Conservation (phyloP, 208 protist genomes). For the Crithidia brevicula region DNA sequence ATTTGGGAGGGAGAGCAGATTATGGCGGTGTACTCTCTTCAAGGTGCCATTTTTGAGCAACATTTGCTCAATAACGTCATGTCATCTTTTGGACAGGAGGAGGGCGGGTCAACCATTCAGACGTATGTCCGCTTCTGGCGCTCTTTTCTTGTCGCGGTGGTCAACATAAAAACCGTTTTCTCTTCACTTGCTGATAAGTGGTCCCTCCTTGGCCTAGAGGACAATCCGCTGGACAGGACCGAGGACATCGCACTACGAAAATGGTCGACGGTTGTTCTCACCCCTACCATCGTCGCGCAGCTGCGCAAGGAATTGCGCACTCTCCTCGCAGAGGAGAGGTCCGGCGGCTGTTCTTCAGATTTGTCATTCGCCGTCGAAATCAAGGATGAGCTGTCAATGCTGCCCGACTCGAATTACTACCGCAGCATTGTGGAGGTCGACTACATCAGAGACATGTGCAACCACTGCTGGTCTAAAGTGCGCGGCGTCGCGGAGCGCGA, state of each 20-base stretch:
- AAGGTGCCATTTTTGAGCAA: constrained; percentile 33
- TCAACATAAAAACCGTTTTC: constrained; percentile 55
- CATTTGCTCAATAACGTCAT: constrained; percentile 38
- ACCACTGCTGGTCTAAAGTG: constrained; percentile 28
- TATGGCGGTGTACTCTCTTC: constrained; percentile 34
- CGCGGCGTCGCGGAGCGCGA: constrained; percentile 6
- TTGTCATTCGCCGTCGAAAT: constrained; percentile 32
- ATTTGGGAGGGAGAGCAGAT: constrained; percentile 40
- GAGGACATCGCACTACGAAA: constrained; percentile 43
- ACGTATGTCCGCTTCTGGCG: constrained; percentile 46
- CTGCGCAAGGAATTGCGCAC: constrained; percentile 29
- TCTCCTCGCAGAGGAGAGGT: constrained; percentile 29
- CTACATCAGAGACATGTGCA: constrained; percentile 42
- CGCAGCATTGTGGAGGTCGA: constrained; percentile 34
- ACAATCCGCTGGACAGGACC: constrained; percentile 39
- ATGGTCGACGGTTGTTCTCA: constrained; percentile 41
- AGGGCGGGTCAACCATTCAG: constrained; percentile 16
- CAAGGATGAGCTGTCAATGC: constrained; percentile 50
- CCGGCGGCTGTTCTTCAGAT: not conserved
- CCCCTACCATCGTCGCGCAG: constrained; percentile 8
- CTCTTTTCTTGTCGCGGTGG: constrained; percentile 39
- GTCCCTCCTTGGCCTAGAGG: constrained; percentile 31
- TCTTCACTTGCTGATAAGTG: constrained; percentile 41
- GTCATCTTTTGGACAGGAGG: constrained; percentile 10
- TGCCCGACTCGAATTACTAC: constrained; percentile 46